phyloP scores from a whole-genome alignment of 176 grass and related monocot genomes.

The Bothriochloa decipiens region DNA sequence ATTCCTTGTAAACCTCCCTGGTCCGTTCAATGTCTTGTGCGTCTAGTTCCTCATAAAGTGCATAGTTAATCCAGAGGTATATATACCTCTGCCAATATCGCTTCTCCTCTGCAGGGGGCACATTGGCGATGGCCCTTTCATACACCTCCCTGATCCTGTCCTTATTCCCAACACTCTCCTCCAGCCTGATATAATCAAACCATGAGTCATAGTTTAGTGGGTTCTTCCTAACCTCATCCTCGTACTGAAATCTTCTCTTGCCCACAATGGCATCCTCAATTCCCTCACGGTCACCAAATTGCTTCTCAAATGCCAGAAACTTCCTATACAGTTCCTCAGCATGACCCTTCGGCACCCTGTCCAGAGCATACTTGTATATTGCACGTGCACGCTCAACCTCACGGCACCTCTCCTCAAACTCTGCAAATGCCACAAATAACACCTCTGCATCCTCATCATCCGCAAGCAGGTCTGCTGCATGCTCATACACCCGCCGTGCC shows the following conservation, averaged over 20 bases:
- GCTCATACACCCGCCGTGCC: constrained; percentile 57
- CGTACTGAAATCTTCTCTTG: constrained; percentile 75
- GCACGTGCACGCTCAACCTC: constrained; percentile 63
- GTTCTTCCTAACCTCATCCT: constrained; percentile 88
- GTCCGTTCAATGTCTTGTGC: constrained; percentile 62
- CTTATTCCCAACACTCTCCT: constrained; percentile 76
- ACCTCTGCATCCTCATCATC: constrained; percentile 69
- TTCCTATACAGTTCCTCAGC: constrained; percentile 84
- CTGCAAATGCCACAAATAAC: constrained; percentile 76
- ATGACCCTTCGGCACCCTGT: constrained; percentile 65
- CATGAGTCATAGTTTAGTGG: constrained; percentile 84
- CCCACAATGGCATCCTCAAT: constrained; percentile 77
- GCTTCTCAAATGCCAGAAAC: constrained; percentile 75
- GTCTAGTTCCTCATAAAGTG: constrained; percentile 86
- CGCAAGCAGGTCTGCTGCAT: constrained; percentile 56
- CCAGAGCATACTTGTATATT: constrained; percentile 72
- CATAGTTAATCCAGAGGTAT: constrained; percentile 87
- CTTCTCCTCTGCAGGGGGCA: constrained; percentile 82
- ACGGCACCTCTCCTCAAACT: constrained; percentile 76
- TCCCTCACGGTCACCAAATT: constrained; percentile 61
- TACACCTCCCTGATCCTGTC: constrained; percentile 76
- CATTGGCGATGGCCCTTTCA: constrained; percentile 67
- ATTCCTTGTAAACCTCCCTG: constrained; percentile 77
- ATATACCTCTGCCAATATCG: constrained; percentile 87
- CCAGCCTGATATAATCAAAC: constrained; percentile 85